phyloP scores from a whole-genome alignment of 192 early-diverging fungal species.

The Coemansia sp. region DNA sequence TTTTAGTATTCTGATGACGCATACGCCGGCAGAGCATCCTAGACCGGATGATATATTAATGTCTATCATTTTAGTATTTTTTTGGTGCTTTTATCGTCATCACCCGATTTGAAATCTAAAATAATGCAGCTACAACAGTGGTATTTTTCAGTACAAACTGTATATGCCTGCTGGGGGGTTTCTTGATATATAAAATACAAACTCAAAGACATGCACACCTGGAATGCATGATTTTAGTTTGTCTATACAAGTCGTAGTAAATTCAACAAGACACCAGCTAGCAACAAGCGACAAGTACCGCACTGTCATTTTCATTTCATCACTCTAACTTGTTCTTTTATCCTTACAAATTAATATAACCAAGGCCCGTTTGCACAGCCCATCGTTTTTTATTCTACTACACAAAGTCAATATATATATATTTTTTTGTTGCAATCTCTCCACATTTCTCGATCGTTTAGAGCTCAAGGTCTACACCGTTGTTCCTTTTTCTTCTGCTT shows the following conservation, averaged over 20 bases:
- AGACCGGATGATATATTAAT: background rate
- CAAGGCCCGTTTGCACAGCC: background rate
- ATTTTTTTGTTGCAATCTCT: background rate
- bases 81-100: background rate
- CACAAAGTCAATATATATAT: no score
- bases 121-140: no score
- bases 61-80: background rate
- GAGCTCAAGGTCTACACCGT: background rate
- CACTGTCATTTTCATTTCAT: background rate
- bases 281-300: background rate
- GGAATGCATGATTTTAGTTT: no score
- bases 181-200: no score
- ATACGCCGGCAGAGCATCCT: background rate
- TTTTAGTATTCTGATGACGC: background rate
- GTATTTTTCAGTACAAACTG: no score
- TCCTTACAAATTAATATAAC: background rate
- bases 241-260: no score
- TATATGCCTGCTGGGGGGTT: no score
- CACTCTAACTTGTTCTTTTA: background rate
- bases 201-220: no score
- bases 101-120: background rate
- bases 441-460: background rate
- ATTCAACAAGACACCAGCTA: no score
- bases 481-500: background rate
- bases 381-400: no score